Percentiles rank a stretch among this genome's conserved stretches.
Conservation (phyloP, 148 eudicot genomes). For the Chenopodium album region DNA sequence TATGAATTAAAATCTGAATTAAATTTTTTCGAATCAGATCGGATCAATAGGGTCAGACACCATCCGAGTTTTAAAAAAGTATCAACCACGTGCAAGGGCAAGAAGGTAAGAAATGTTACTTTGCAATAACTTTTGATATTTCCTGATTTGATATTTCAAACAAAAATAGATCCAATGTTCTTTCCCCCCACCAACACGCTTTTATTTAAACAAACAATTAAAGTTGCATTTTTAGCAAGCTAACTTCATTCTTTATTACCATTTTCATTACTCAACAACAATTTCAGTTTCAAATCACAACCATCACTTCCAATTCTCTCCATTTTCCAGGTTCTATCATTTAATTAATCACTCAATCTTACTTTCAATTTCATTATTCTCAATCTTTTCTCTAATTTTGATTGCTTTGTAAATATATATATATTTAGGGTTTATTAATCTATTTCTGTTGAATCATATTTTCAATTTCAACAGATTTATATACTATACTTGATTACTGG, state of each 20-base stretch:
- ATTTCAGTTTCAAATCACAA: not conserved
- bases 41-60: not conserved
- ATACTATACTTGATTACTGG: not conserved
- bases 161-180: not conserved
- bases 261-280: not conserved
- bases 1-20: too few relatives aligned
- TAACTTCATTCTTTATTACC: not conserved
- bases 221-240: not conserved
- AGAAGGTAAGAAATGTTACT: not conserved
- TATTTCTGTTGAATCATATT: conserved; percentile 30
- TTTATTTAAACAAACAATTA: not conserved
- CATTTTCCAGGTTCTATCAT: not conserved
- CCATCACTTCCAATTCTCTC: not conserved
- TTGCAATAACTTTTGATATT: not conserved
- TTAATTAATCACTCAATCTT: too few relatives aligned
- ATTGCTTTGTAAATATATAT: not conserved
- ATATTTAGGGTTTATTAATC: conserved; percentile 6
- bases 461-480: conserved; percentile 21
- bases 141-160: conserved; percentile 1
- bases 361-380: not conserved
- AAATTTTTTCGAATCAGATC: not conserved
- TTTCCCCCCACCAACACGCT: not conserved
- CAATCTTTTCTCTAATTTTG: too few relatives aligned
- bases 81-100: not conserved
- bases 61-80: not conserved